Base-by-base conservation (phyloP, 495 filamentous ascomycete genomes). In the Lindgomyces ingoldianus region DNA sequence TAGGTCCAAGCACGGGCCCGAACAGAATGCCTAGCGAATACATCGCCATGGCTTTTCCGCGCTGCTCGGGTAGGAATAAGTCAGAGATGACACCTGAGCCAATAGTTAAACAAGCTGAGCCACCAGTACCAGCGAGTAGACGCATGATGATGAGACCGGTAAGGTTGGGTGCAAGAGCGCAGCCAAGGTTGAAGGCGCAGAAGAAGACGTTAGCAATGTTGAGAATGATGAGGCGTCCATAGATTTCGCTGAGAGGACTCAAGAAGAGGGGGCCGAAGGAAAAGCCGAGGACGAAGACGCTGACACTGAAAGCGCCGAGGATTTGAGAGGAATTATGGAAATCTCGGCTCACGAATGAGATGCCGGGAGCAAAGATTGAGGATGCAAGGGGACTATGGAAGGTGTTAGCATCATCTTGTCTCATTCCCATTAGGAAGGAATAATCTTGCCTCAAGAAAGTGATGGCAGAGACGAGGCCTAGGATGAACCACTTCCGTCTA, bases 241-340 rank as follows among this genome's bases (percentile, higher is more conserved):
- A 91, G 16, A 91, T 85, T 72, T 94, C 89, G 11, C 82, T 87
- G 6, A 93, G 74, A 0, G 90, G 90, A 0, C 86, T 87, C 11
- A 92, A 75, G 45, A 91, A 72, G 18, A 93, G 70, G 0, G 90
- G 89, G 0, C 84, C 84, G 22, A 80, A 80, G 4, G 81, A 77
- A 62, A 85, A 88, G 0, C 88, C 89, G 3, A 89, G 67, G 4
- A 87, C 68, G 55, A 75, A 87, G 16, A 86, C 81, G 60, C 78
- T 83, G 18, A 87, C 82, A 48, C 75, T 78, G 52, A 87, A 79
- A 0, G 81, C 72, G 0, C 78, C 70, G 8, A 86, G 64, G 3
- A 77, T 81, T 0, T 78, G 75, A 4, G 75, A 76, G 26, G 69
- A 65, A 30, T 64, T 66, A 26, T 66, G 29, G 42, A 73, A 70